Conservation (phyloP, 2,329 filamentous ascomycete genomes). For the Penicillium freii region DNA sequence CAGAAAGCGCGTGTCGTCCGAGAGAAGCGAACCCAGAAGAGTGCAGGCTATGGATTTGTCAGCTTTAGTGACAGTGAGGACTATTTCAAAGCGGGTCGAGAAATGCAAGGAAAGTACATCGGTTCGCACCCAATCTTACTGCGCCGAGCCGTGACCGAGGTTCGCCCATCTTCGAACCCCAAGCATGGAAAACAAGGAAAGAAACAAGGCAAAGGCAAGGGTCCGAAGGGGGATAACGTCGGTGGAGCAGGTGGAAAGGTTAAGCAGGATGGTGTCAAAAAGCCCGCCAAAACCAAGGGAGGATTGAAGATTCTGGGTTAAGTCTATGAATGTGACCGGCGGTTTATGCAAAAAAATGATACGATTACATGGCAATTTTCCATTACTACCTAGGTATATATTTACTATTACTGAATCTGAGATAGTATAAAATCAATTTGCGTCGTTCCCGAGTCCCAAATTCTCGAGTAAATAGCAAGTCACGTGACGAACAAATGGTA, state of each 20-base stretch:
- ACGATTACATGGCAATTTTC: background rate
- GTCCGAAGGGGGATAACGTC: conserved; percentile 25
- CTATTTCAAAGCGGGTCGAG: conserved; percentile 92
- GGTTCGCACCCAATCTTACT: conserved; percentile 91
- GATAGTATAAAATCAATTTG: background rate
- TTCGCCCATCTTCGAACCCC: conserved; percentile 70
- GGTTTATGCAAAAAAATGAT: background rate
- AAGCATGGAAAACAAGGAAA: conserved; percentile 67
- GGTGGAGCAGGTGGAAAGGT: conserved; percentile 35
- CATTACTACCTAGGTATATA: too few relatives aligned
- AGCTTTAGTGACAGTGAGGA: conserved; percentile 94
- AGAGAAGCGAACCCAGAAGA: conserved; percentile 94
- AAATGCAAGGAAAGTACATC: conserved; percentile 99
- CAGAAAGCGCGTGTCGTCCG: conserved; percentile 91
- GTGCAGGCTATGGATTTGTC: conserved; percentile 94
- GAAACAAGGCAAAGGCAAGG: conserved; percentile 38
- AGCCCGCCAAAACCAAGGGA: conserved; percentile 47
- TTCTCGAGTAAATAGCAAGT: too few relatives aligned
- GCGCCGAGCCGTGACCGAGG: conserved; percentile 85
- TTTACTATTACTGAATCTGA: background rate
- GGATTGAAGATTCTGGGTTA: conserved; percentile 46
- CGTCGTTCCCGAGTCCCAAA: too few relatives aligned
- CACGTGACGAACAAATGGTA: too few relatives aligned
- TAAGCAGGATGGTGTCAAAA: conserved; percentile 47
- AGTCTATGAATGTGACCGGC: conserved; percentile 6